Percentiles rank a stretch among this genome's conserved stretches.
phyloP scores from a whole-genome alignment of 371 early-diverging fungal species.

The Fennellomyces sp. region DNA sequence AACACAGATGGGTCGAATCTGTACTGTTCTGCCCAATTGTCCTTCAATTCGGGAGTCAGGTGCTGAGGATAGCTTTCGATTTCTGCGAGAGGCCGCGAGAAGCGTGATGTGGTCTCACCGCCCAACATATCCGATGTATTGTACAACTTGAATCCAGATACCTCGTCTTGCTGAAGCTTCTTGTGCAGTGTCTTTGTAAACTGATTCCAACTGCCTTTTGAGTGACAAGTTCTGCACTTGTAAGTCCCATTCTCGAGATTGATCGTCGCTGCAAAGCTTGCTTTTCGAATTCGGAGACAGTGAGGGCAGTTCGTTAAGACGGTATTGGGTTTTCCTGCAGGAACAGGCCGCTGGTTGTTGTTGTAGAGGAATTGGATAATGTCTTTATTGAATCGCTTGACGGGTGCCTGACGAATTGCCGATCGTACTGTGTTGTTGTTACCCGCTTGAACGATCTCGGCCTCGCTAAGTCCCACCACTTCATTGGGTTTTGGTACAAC shows the following conservation, averaged over 20 bases:
- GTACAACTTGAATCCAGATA: neutral
- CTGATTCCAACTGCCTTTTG: conserved; percentile 9
- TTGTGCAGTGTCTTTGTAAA: conserved; percentile 3
- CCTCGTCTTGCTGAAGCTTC: conserved; percentile 5
- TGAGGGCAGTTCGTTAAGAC: conserved; percentile 49
- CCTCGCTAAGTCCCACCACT: no score
- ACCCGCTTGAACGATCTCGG: neutral
- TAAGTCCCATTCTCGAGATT: conserved; percentile 39
- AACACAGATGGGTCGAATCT: conserved; percentile 23
- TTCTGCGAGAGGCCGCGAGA: conserved; percentile 26
- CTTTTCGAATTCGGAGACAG: conserved; percentile 37
- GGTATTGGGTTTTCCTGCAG: conserved; percentile 23
- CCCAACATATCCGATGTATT: conserved; percentile 5
- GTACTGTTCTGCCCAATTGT: conserved; percentile 17
- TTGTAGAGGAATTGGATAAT: conserved; percentile 41
- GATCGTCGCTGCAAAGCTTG: conserved; percentile 41
- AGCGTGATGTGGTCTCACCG: neutral
- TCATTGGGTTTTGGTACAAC: neutral
- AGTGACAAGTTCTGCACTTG: conserved; percentile 27
- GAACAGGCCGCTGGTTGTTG: conserved; percentile 40
- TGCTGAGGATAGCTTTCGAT: conserved; percentile 21
- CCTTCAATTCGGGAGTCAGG: conserved; percentile 21
- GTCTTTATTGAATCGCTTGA: conserved; percentile 10
- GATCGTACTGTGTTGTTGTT: neutral
- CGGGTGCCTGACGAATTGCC: neutral